Conservation (phyloP, 495 filamentous ascomycete species). For the Apodospora peruviana region DNA sequence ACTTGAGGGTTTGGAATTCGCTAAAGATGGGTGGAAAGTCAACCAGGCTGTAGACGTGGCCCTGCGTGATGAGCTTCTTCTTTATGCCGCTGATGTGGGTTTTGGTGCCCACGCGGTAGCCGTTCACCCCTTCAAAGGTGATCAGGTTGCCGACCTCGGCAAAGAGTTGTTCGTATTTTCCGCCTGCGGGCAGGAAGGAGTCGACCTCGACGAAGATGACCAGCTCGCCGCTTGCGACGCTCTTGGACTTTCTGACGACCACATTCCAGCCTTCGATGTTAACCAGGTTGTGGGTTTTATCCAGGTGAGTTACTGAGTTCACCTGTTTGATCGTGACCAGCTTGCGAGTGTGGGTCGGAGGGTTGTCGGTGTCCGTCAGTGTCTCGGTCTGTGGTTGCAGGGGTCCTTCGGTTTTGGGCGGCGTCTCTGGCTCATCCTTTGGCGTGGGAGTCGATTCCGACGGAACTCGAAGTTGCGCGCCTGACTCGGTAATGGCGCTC, state of each 20-base stretch:
- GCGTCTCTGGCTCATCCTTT: neutral
- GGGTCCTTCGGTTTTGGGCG: neutral
- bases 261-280: slow-evolving; percentile 20
- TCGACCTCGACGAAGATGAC: slow-evolving; percentile 18
- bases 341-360: slow-evolving; percentile 1
- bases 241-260: neutral
- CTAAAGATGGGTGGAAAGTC: slow-evolving; percentile 5
- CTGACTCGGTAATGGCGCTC: neutral
- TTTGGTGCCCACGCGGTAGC: slow-evolving; percentile 11
- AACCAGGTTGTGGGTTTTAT: neutral
- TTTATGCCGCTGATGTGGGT: neutral
- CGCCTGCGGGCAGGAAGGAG: slow-evolving; percentile 12
- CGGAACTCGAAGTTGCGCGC: neutral
- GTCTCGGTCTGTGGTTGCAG: neutral
- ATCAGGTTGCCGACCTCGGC: neutral
- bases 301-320: neutral
- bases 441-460: neutral
- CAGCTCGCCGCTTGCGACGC: slow-evolving; percentile 1
- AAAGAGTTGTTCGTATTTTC: neutral
- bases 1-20: neutral
- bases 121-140: slow-evolving; percentile 3
- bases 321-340: slow-evolving; percentile 11
- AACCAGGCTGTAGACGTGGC: slow-evolving; percentile 9
- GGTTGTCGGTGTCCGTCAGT: neutral
- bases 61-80: slow-evolving; percentile 13